These are phyloP conservation scores for Dillenia suffruticosa DNA, from an alignment of 164 flowering plant genomes.

Conservation along the genomic window DNA sequence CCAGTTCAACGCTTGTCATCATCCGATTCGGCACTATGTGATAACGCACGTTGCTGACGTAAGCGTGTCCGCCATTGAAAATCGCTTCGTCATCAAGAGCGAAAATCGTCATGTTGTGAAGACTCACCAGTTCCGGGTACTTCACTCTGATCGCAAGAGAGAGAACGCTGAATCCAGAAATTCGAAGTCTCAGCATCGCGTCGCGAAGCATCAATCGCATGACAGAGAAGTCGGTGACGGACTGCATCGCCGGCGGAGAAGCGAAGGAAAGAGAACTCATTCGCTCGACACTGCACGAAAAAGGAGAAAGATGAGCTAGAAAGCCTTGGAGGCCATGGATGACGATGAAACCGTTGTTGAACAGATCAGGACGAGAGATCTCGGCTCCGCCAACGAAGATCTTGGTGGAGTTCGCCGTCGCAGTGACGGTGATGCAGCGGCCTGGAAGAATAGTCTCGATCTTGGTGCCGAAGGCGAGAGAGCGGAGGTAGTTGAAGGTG, in stretches of 20 bases:
- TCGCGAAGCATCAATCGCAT: conserved; percentile 49
- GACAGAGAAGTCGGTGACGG: conserved; percentile 10
- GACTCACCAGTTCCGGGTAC: conserved; percentile 12
- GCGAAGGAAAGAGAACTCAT: conserved; percentile 31
- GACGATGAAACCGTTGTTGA: conserved; percentile 47
- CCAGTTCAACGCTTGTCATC: conserved; percentile 10
- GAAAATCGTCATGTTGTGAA: conserved; percentile 20
- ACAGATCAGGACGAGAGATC: conserved; percentile 55
- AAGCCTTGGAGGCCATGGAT: conserved; percentile 55
- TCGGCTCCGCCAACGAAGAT: conserved; percentile 48
- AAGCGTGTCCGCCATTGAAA: conserved; percentile 19
- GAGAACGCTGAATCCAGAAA: conserved; percentile 38
- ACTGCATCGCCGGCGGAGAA: not conserved
- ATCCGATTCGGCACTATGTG: conserved; percentile 24
- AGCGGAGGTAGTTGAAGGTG: conserved; percentile 34
- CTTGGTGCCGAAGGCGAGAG: conserved; percentile 55
- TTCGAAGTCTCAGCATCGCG: conserved; percentile 41
- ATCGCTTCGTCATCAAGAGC: conserved; percentile 20
- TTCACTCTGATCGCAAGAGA: conserved; percentile 19
- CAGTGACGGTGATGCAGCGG: conserved; percentile 61
- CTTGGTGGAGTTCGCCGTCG: conserved; percentile 14
- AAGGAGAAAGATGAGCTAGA: conserved; percentile 48
- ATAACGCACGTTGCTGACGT: conserved; percentile 13
- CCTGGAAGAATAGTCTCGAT: conserved; percentile 51
- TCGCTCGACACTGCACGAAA: conserved; percentile 42